phyloP scores from a whole-genome alignment of 345 rosid genomes.

The Acer yangbiense region DNA sequence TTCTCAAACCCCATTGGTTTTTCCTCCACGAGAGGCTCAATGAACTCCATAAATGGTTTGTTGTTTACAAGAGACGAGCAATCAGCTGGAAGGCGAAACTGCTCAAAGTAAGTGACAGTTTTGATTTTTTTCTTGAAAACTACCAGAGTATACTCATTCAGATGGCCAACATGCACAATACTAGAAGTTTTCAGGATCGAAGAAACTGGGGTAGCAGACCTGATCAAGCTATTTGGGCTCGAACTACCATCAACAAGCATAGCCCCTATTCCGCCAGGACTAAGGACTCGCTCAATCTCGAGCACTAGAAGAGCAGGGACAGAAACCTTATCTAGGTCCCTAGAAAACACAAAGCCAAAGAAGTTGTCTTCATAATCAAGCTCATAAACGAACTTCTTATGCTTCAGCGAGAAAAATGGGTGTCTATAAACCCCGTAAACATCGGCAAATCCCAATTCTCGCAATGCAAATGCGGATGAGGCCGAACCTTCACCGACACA shows the following conservation, averaged over 20 bases:
- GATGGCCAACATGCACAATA: conserved; percentile 64
- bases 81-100: conserved; percentile 51
- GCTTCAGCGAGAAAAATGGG: conserved; percentile 64
- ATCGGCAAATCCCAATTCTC: conserved; percentile 53
- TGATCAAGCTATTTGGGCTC: conserved; percentile 57
- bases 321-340: conserved; percentile 57
- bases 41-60: conserved; percentile 40
- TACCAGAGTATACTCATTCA: conserved; percentile 60
- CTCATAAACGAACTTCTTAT: conserved; percentile 55
- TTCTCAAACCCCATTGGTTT: conserved; percentile 44
- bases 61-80: conserved; percentile 56
- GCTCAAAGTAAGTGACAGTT: conserved; percentile 41
- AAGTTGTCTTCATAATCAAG: conserved; percentile 61
- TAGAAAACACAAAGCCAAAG: conserved; percentile 71
- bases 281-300: conserved; percentile 81
- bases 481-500: conserved; percentile 75
- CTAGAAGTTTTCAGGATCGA: conserved; percentile 63
- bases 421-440: conserved; percentile 48
- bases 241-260: conserved; percentile 62
- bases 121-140: conserved; percentile 63
- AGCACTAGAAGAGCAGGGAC: conserved; percentile 82
- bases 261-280: conserved; percentile 80
- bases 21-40: conserved; percentile 67
- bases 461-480: conserved; percentile 55
- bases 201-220: conserved; percentile 77